Evolutionary conservation across 345 rosid species (phyloP), one percentile per base, ranked within the genome.

Genomic region (Diplotaxis tenuifolia): DNA sequence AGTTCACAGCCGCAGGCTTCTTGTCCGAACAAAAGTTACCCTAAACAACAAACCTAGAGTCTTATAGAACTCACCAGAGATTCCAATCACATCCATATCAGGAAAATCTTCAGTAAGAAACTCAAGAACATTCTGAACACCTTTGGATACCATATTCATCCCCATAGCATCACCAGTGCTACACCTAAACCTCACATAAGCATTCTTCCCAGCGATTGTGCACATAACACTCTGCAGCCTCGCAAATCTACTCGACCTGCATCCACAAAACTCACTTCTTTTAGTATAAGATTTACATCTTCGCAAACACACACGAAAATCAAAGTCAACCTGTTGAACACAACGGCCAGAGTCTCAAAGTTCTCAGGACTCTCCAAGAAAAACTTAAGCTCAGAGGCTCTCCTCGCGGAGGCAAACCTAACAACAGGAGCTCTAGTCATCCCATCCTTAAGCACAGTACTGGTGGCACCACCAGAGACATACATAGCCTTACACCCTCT

Each of bases 91-190:
- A 75, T 90, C 92, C 91, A 92, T 90, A 79, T 92, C 98, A 1
- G 93, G 91, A 65, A 90, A 92, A 76, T 92, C 91, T 31, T 60
- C 83, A 6, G 80, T 85, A 28, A 92, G 92, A 71, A 81, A 88
- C 0, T 92, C 95, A n/a, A 92, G 86, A 54, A 92, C 95, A 78
- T 92, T 90, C 80, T 92, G 96, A 0, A 92, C 98, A 49, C 96
- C 96, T 79, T 92, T 92, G 32, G 98, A 90, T 11, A 88, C 89
- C 98, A 92, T 92, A 81, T 92, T 92, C 98, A 92, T 92, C 75
- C 98, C 98, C 98, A 92, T 92, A 9, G 98, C 98, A 64, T 92
- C 98, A n/a, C 98, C 98, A 0, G 98, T 92, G 76, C 92, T 77
- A 76, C 95, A 88, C 34, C 81, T 68, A 70, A 92, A 92, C 75